phyloP scores from a whole-genome alignment of 345 rosid species.

The Hibiscus mutabilis region DNA sequence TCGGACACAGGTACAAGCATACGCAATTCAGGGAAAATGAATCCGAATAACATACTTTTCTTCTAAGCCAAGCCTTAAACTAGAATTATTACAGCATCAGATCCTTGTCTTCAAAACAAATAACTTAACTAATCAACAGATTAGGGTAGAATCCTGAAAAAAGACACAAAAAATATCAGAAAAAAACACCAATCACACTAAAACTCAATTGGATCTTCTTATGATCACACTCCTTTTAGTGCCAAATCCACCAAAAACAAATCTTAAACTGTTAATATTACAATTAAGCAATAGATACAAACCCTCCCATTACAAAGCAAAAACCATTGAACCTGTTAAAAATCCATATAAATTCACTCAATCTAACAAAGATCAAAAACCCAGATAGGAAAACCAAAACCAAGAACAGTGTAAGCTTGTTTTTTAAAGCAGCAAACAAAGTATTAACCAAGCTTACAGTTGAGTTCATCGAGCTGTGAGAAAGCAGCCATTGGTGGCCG shows the following conservation, averaged over 20 bases:
- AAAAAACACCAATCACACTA: neutral
- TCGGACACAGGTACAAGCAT: neutral
- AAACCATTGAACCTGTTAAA: neutral
- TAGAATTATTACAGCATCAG: conserved; percentile 7
- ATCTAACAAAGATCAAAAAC: neutral
- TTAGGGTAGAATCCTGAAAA: neutral
- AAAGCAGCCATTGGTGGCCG: no score
- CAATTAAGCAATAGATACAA: no score
- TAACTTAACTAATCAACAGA: neutral
- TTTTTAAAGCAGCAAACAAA: neutral
- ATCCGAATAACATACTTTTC: neutral
- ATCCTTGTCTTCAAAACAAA: conserved; percentile 8
- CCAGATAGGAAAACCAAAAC: conserved; percentile 6
- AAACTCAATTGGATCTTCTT: neutral
- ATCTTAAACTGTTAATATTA: neutral
- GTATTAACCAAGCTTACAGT: conserved; percentile 31
- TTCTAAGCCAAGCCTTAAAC: neutral
- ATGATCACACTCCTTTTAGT: neutral
- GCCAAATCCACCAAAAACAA: conserved; percentile 1
- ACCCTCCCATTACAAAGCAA: no score
- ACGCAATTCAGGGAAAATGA: no score
- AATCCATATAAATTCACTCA: neutral
- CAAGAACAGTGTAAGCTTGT: neutral
- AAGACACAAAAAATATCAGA: neutral
- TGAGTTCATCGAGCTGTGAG: conserved; percentile 85